Evolutionary conservation across 352 stramenopile species (phyloP), one percentile per base, ranked within the genome.

Genomic region (Phytophthora pini): DNA sequence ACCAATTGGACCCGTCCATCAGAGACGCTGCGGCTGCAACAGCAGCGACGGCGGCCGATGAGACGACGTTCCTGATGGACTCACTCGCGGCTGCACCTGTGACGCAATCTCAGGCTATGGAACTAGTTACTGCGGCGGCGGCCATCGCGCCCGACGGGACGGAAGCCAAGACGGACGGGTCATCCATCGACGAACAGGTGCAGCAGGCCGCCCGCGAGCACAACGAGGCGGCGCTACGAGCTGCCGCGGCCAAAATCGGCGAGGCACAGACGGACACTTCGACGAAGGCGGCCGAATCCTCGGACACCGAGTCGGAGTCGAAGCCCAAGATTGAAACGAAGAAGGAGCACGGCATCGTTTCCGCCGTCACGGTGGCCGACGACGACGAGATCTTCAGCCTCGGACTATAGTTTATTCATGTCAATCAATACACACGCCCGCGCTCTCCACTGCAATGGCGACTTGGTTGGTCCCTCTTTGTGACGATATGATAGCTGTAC

Each of bases 381-480:
- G 82, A 90, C 34, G 84, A 93, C 50, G 87, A 93, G 69, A 93
- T 94, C 49, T 94, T 94, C 57, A 90, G 84, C 40, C 72, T 94
- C 39, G 84, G 82, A 0, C 64, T 94, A 64, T 94, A 84, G 79
- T 74, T 55, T 56, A 58, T 56, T 17, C 48, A 51, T 63, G 49
- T 45, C 15, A 65, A 61, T 70, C 47, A 55, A 69, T 59, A 57
- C 60, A 53, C 20, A 6, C 27, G 24, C 24, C 24, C 24, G 24
- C 24, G 24, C 24, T 26, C 22, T 36, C 5, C 29, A 32, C 29
- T 40, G 27, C 38, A 43, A 20, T 20, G 9, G 7, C n/a, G 24
- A 26, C 24, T 26, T 26, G 24, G 1, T 2, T 26, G 13, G 20
- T 17, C 40, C 56, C 36, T 48, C 22, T 39, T 15, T 41, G 40